Percentiles rank a stretch among this genome's conserved stretches.
Conservation (phyloP, 139 green algal genomes). For the Volvox africanus region DNA sequence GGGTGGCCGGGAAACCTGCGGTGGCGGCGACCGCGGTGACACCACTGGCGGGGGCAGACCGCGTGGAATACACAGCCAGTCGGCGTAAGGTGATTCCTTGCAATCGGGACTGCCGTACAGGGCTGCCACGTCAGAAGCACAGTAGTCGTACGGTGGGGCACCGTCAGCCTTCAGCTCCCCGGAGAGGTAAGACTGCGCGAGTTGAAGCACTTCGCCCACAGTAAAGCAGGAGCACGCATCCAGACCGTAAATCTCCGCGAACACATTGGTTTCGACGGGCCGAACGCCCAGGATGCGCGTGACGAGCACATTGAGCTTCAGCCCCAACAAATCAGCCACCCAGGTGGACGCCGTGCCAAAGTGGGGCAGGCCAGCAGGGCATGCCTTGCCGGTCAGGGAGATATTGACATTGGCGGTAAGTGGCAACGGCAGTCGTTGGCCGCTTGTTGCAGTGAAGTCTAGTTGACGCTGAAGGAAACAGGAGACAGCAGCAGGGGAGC, state of each 20-base stretch:
- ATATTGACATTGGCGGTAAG: neutral
- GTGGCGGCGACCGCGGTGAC: neutral
- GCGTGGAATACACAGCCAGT: conserved; percentile 12
- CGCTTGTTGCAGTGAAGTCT: no score
- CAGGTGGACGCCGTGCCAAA: conserved; percentile 7
- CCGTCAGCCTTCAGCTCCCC: neutral
- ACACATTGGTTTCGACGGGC: neutral
- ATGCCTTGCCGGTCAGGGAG: neutral
- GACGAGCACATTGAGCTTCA: conserved; percentile 42
- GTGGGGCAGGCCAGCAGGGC: neutral
- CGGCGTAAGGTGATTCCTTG: neutral
- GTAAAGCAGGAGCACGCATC: neutral
- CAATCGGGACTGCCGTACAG: neutral
- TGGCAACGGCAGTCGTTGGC: neutral
- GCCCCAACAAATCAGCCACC: conserved; percentile 31
- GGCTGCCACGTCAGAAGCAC: neutral
- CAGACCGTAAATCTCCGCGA: neutral
- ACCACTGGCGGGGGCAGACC: neutral
- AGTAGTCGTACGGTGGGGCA: conserved; percentile 18
- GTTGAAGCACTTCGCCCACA: neutral
- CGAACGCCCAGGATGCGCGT: neutral
- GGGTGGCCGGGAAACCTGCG: neutral
- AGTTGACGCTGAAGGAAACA: conserved; percentile 30
- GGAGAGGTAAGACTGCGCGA: neutral
- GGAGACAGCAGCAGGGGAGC: neutral